Evolutionary conservation across 2,329 filamentous ascomycete genomes (phyloP).

Genomic region (Botrytis sinoallii): DNA sequence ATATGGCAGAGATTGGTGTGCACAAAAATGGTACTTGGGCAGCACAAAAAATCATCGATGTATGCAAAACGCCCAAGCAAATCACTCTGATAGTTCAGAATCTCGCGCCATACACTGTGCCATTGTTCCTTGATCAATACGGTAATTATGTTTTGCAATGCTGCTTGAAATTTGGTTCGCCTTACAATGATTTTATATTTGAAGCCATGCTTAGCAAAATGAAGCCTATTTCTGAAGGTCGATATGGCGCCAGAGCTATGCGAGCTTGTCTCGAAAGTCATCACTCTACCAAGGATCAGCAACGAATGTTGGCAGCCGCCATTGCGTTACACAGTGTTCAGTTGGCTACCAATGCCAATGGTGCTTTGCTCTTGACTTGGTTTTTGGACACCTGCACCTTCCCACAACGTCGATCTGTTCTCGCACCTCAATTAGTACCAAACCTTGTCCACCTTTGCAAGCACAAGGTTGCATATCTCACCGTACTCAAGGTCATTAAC

Average conservation of each 20-base stretch:
- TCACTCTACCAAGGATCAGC: constrained; percentile 90
- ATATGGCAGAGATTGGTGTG: constrained; percentile 92
- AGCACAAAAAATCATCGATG: constrained; percentile 98
- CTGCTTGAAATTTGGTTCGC: constrained; percentile 84
- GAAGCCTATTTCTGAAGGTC: constrained; percentile 89
- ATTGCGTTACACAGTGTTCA: constrained; percentile 97
- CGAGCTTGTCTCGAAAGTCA: constrained; percentile 95
- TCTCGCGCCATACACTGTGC: constrained; percentile 80
- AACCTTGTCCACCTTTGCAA: constrained; percentile 94
- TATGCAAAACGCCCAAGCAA: constrained; percentile 80
- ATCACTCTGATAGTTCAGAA: constrained; percentile 82
- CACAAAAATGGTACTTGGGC: constrained; percentile 99
- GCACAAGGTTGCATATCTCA: constrained; percentile 96
- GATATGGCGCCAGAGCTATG: constrained; percentile 95
- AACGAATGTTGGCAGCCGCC: constrained; percentile 87
- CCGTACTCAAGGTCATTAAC: constrained; percentile 96
- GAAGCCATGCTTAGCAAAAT: constrained; percentile 93
- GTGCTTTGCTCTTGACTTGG: constrained; percentile 91
- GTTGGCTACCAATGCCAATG: constrained; percentile 93
- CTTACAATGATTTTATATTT: constrained; percentile 95
- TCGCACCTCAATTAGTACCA: constrained; percentile 87
- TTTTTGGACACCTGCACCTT: constrained; percentile 98
- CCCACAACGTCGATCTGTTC: constrained; percentile 82
- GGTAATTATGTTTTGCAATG: constrained; percentile 98
- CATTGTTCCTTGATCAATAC: constrained; percentile 94